Conservation (phyloP, 148 eudicot genomes). For the Drosera capensis region DNA sequence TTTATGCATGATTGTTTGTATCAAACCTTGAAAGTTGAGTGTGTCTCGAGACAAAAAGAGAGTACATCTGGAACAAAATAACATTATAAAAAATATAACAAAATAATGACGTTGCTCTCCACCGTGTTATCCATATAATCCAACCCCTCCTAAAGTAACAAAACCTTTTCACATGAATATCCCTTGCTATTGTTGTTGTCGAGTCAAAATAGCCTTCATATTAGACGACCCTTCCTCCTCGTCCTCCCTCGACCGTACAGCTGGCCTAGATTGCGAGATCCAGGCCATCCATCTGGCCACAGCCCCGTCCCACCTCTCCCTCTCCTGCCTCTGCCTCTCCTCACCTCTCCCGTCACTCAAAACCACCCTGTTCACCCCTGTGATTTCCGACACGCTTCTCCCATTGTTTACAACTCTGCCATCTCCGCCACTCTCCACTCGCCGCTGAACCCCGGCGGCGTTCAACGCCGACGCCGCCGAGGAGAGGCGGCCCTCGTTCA, state of each 20-base stretch:
- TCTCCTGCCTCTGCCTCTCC: constrained; percentile 8
- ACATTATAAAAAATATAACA: no score
- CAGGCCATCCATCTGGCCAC: constrained; percentile 67
- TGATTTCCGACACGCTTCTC: constrained; percentile 89
- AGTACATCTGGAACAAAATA: no score
- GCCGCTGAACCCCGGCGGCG: constrained; percentile 1
- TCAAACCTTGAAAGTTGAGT: no score
- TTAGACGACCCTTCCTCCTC: not conserved
- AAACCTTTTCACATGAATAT: no score
- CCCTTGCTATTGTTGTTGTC: no score
- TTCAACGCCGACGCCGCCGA: constrained; percentile 1
- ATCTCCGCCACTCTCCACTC: constrained; percentile 15
- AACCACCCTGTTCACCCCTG: constrained; percentile 48
- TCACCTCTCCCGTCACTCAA: not conserved
- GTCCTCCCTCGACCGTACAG: constrained; percentile 18
- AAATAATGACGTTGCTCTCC: no score
- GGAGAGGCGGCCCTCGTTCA: constrained; percentile 34
- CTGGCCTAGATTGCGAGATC: constrained; percentile 34
- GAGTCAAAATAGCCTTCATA: no score
- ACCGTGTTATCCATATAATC: no score
- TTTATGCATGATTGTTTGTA: no score
- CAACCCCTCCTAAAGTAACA: no score
- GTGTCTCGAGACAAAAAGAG: no score
- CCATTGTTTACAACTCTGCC: constrained; percentile 29
- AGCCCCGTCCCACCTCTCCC: constrained; percentile 12